These are phyloP conservation scores for Aspergillus hortae DNA, from an alignment of 2,329 filamentous ascomycete species.

Conservation along the genomic window DNA sequence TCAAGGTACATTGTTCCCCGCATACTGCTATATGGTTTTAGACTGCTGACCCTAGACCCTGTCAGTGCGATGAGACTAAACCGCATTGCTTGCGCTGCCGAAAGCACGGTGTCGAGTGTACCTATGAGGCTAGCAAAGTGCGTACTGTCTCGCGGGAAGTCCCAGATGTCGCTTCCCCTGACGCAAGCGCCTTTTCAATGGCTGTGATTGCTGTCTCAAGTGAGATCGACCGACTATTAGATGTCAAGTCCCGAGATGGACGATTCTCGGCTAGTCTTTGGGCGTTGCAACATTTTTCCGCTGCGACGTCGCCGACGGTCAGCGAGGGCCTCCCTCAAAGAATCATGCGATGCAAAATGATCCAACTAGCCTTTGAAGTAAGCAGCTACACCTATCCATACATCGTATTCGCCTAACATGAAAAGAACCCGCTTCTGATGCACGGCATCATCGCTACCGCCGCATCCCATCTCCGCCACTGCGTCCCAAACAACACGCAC, in stretches of 20 bases:
- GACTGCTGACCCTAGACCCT: background rate
- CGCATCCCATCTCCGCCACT: constrained; percentile 28
- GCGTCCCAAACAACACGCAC: constrained; percentile 21
- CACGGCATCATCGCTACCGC: constrained; percentile 33
- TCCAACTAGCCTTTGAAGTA: constrained; percentile 30
- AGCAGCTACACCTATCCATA: too few species aligned
- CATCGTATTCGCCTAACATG: background rate
- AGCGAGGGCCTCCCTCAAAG: constrained; percentile 11
- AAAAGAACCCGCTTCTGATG: constrained; percentile 36
- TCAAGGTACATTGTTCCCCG: constrained; percentile 27
- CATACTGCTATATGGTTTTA: background rate
- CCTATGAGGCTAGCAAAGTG: constrained; percentile 18
- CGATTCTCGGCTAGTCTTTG: constrained; percentile 9
- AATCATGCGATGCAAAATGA: constrained; percentile 23
- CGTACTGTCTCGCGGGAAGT: constrained; percentile 1
- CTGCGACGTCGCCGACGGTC: constrained; percentile 13
- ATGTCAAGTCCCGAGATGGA: constrained; percentile 4
- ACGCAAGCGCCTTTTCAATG: constrained; percentile 18
- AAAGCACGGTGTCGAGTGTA: constrained; percentile 28
- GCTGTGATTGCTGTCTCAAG: constrained; percentile 17
- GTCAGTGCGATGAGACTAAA: constrained; percentile 34
- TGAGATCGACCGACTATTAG: constrained; percentile 24
- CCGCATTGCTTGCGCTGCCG: constrained; percentile 30
- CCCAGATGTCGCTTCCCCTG: constrained; percentile 10
- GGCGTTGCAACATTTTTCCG: constrained; percentile 29